Base-by-base conservation (phyloP, 495 filamentous ascomycete genomes). In the Penicillium bialowiezense region DNA sequence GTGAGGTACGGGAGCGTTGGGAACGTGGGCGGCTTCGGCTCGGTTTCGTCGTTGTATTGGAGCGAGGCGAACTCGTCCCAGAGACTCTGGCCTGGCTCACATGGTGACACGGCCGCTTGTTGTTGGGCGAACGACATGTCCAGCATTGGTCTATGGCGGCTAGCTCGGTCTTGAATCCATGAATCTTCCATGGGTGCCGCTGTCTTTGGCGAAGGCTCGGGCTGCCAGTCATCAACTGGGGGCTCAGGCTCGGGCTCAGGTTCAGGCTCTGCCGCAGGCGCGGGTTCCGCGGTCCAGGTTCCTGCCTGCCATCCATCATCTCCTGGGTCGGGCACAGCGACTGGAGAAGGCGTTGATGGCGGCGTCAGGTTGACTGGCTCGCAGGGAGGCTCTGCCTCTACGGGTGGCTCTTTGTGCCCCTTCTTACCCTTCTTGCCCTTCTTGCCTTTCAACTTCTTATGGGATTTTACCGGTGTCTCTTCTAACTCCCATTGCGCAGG, bases 41-140 rank as follows among this genome's bases (percentile, higher is more conserved):
- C 38, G 9, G 49, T 28, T 7, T 67, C 63, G 17, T 69, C 63
- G 21, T 58, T 52, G 51, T 74, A 71, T 46, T 70, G 62, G 19
- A 75, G 55, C 15, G 53, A 48, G 1, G 56, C 44, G 54, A 75
- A 75, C 39, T 70, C 67, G 17, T 72, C 71, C 72, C 72, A 75
- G 10, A 69, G 53, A 40, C 59, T 72, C 34, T 59, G 58, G 23
- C 69, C 72, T 8, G 62, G 61, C 28, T 65, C 63, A 21, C 62
- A 63, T 12, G 60, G 60, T 7, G 57, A 55, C 4, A 26, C 23
- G 7, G 63, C 54, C 43, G 60, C 65, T 18, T 55, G 48, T 35
- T 67, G 71, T 48, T 63, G 70, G 48, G 65, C 67, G 21, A 73
- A 71, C 20, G 70, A 73, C 48, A 69, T 73, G 58, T 75, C 70